Percentiles rank a stretch among this genome's conserved stretches.
phyloP scores from a whole-genome alignment of 768 basidiomycete species.

The Suillus fuscotomentosus region DNA sequence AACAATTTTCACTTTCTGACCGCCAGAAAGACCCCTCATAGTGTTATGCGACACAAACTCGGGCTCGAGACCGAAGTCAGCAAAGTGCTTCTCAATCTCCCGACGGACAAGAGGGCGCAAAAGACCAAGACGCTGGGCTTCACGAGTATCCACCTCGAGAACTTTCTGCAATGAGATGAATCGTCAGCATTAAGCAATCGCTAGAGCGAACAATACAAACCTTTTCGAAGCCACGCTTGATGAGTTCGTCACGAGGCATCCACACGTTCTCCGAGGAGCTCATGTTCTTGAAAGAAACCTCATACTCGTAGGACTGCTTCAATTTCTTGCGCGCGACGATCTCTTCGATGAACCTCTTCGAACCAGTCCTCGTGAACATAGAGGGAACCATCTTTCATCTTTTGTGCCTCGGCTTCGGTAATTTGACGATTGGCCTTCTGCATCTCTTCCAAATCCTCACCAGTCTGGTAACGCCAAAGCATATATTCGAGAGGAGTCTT shows the following conservation, averaged over 20 bases:
- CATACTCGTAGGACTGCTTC: constrained; percentile 99
- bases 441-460: constrained; percentile 98
- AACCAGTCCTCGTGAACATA: constrained; percentile 81
- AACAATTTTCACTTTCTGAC: constrained; percentile 99
- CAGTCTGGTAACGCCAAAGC: constrained; percentile 99
- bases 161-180: constrained; percentile 62
- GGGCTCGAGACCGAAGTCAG: constrained; percentile 97
- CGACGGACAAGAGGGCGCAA: constrained; percentile 96
- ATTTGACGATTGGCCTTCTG: constrained; percentile 87
- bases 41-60: constrained; percentile 99
- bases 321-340: constrained; percentile 91
- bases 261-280: constrained; percentile 98
- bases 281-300: constrained; percentile 92
- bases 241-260: constrained; percentile 92
- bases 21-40: constrained; percentile 98
- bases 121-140: constrained; percentile 94
- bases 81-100: constrained; percentile 99
- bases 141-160: constrained; percentile 94
- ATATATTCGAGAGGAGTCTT: constrained; percentile 99
- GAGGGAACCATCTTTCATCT: constrained; percentile 94
- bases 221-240: constrained; percentile 99
- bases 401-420: constrained; percentile 81
- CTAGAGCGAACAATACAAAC: constrained; percentile 27
- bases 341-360: constrained; percentile 95
- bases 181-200: background rate